Percentiles rank a stretch among this genome's conserved stretches.
Evolutionary conservation across 257 asterid genomes (phyloP).

Genomic region (Gynochthodes officinalis): DNA sequence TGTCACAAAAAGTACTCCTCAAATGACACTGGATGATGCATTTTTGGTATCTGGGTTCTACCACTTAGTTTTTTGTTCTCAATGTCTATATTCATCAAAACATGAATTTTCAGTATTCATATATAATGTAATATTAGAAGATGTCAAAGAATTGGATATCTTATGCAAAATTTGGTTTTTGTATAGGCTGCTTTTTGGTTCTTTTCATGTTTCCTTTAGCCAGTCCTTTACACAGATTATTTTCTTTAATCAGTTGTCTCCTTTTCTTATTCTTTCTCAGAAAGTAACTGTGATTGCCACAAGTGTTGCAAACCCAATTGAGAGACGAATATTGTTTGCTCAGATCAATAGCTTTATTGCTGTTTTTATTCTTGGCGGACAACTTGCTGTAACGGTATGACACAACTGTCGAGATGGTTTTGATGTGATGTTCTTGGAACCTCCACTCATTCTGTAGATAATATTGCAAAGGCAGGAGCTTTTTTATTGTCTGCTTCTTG

Average conservation of each 20-base stretch:
- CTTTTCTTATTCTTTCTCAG: slow-evolving; percentile 32
- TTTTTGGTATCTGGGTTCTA: no score
- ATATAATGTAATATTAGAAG: neutral
- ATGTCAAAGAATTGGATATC: neutral
- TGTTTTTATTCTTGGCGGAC: slow-evolving; percentile 90
- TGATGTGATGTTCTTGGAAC: neutral
- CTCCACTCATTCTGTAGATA: neutral
- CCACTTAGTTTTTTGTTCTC: no score
- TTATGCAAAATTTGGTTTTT: neutral
- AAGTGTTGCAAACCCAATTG: slow-evolving; percentile 67
- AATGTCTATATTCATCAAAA: no score
- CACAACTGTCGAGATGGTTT: slow-evolving; percentile 11
- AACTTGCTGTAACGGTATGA: slow-evolving; percentile 82
- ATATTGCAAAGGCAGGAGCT: neutral
- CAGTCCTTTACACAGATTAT: neutral
- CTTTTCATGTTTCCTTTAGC: neutral
- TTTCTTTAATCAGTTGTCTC: neutral
- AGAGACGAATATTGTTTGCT: slow-evolving; percentile 81
- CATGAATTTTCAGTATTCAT: no score
- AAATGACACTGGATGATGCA: neutral
- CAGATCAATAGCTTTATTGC: slow-evolving; percentile 96
- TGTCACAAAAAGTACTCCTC: neutral
- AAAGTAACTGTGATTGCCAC: slow-evolving; percentile 90
- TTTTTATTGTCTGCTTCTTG: neutral
- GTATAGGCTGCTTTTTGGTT: no score